A percentile compares a stretch with the other conserved stretches of the same genome.
These are phyloP conservation scores for Penicillium capsulatum DNA, from an alignment of 2,329 filamentous ascomycete genomes.

Conservation along the genomic window DNA sequence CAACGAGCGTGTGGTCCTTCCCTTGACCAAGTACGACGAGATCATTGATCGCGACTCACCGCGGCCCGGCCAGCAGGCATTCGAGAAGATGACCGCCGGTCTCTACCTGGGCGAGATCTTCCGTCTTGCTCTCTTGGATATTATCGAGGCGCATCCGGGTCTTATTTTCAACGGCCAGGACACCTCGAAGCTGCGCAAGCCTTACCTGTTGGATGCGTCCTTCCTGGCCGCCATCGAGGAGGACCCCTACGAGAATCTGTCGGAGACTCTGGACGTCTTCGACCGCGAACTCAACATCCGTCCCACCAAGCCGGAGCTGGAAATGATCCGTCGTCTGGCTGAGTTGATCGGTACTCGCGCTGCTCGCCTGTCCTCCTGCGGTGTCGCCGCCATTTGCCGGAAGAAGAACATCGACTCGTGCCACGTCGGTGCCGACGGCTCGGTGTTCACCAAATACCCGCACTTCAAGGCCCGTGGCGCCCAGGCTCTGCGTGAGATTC, in stretches of 20 bases:
- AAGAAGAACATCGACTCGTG: constrained; percentile 87
- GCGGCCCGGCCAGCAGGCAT: constrained; percentile 87
- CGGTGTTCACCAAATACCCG: constrained; percentile 98
- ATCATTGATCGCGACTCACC: constrained; percentile 88
- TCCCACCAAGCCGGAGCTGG: constrained; percentile 72
- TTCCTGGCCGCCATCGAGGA: constrained; percentile 93
- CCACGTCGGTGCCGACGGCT: constrained; percentile 95
- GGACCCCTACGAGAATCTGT: constrained; percentile 92
- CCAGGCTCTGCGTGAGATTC: constrained; percentile 83
- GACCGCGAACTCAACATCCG: constrained; percentile 67
- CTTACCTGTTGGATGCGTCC: constrained; percentile 86
- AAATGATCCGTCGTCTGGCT: constrained; percentile 80
- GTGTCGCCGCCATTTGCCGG: constrained; percentile 91
- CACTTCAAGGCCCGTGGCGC: constrained; percentile 94
- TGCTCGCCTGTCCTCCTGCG: constrained; percentile 87
- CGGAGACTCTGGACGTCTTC: constrained; percentile 82
- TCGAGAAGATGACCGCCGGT: constrained; percentile 97
- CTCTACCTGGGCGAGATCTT: constrained; percentile 94
- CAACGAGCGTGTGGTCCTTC: constrained; percentile 84
- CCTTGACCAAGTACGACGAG: constrained; percentile 78
- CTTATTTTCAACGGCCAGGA: constrained; percentile 82
- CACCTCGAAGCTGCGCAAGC: constrained; percentile 71
- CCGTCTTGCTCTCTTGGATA: constrained; percentile 77
- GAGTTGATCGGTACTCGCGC: constrained; percentile 94
- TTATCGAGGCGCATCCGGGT: constrained; percentile 71